Evolutionary conservation across 2,329 filamentous ascomycete genomes (phyloP).

Genomic region (Zymoseptoria ardabiliae): DNA sequence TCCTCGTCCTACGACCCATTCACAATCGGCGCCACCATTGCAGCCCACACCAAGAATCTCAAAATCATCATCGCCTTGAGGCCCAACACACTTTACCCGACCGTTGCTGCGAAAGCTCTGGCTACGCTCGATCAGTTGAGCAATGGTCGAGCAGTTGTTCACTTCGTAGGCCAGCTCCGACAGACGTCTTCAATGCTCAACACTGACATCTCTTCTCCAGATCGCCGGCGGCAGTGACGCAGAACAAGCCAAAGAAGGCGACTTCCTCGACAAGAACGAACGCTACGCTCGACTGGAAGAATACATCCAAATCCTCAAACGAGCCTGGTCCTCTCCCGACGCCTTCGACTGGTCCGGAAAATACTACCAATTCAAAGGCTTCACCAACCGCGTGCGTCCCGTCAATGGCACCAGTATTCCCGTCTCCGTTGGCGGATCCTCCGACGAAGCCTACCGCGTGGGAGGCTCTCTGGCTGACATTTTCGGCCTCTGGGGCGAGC

Average conservation of each 20-base stretch:
- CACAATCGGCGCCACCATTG: conserved; percentile 53
- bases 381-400: conserved; percentile 48
- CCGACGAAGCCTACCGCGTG: conserved; percentile 52
- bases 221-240: conserved; percentile 55
- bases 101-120: conserved; percentile 54
- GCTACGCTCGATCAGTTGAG: conserved; percentile 56
- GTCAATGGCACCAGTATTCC: conserved; percentile 46
- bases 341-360: conserved; percentile 56
- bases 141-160: conserved; percentile 51
- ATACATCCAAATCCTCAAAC: conserved; percentile 54
- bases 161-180: conserved; percentile 36
- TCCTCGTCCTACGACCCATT: conserved; percentile 51
- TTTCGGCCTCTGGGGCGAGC: conserved; percentile 58
- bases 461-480: conserved; percentile 54
- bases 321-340: conserved; percentile 50
- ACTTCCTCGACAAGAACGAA: conserved; percentile 51
- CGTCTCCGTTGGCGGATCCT: conserved; percentile 54
- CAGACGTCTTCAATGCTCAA: background rate
- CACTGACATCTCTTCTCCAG: background rate
- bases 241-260: conserved; percentile 54
- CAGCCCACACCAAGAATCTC: conserved; percentile 50
- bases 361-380: conserved; percentile 54
- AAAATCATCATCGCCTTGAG: conserved; percentile 56
- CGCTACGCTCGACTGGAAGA: conserved; percentile 54
- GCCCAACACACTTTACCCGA: conserved; percentile 56